Evolutionary conservation across 1,284 basidiomycete species (phyloP).

Genomic region (Cutaneotrichosporon cyanovorans): DNA sequence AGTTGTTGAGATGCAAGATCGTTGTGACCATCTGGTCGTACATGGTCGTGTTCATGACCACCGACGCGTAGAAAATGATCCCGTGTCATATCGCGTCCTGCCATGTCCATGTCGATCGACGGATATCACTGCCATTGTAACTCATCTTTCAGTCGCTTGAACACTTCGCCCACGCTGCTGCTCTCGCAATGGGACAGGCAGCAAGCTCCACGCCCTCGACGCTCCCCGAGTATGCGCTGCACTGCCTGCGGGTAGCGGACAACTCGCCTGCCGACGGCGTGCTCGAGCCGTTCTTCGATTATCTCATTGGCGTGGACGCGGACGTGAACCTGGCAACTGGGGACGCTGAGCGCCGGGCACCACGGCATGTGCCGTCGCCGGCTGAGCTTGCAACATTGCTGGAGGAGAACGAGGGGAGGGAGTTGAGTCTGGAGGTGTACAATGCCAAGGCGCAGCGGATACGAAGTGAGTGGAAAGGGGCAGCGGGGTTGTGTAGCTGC

Average conservation of each 20-base stretch:
- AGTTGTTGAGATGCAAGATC: too few species aligned
- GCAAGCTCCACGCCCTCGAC: slow-evolving; percentile 31
- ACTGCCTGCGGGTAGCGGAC: slow-evolving; percentile 77
- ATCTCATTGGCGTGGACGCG: slow-evolving; percentile 81
- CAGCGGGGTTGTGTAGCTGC: not conserved
- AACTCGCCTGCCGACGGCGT: slow-evolving; percentile 77
- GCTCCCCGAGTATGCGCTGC: slow-evolving; percentile 55
- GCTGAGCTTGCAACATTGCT: slow-evolving; percentile 69
- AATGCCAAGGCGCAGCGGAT: slow-evolving; percentile 78
- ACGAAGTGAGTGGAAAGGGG: slow-evolving; percentile 56
- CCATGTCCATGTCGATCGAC: too few species aligned
- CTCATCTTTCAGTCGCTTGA: too few species aligned
- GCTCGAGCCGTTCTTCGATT: slow-evolving; percentile 96
- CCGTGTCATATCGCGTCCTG: too few species aligned
- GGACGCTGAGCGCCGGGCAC: slow-evolving; percentile 5
- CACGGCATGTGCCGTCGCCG: slow-evolving; percentile 54
- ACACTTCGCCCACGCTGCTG: too few species aligned
- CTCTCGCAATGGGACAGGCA: slow-evolving; percentile 41
- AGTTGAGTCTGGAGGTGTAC: slow-evolving; percentile 76
- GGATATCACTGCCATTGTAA: too few species aligned
- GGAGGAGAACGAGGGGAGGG: slow-evolving; percentile 74
- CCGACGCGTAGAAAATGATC: too few species aligned
- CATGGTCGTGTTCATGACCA: too few species aligned
- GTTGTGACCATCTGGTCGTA: too few species aligned
- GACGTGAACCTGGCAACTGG: slow-evolving; percentile 15